phyloP scores from a whole-genome alignment of 1,284 basidiomycete genomes.

The Leccinum proliferum region DNA sequence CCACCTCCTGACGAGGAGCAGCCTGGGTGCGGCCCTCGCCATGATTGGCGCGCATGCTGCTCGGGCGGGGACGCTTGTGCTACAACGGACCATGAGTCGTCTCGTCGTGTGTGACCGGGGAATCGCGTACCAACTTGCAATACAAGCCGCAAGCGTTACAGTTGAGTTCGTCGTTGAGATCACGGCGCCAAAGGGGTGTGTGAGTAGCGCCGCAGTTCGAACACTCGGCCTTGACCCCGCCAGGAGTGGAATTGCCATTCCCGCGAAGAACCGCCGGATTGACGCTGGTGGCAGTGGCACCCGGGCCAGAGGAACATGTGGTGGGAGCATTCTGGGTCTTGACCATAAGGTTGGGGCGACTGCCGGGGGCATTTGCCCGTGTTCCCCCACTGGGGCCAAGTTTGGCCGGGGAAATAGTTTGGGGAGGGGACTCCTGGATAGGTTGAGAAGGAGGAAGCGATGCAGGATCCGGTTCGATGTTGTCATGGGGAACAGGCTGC shows the following conservation, averaged over 20 bases:
- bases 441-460: too few relatives aligned
- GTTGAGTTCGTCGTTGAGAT: constrained; percentile 78
- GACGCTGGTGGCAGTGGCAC: constrained; percentile 55
- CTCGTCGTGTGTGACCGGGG: too few relatives aligned
- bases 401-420: too few relatives aligned
- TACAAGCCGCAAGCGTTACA: constrained; percentile 81
- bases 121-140: constrained; percentile 41
- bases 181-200: constrained; percentile 52
- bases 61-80: constrained; percentile 42
- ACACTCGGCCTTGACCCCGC: constrained; percentile 80
- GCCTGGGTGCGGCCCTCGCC: constrained; percentile 53
- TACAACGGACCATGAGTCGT: too few relatives aligned
- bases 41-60: constrained; percentile 73
- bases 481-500: too few relatives aligned
- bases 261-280: constrained; percentile 34
- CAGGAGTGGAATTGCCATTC: constrained; percentile 43
- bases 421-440: too few relatives aligned
- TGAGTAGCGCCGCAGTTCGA: constrained; percentile 67
- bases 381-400: too few relatives aligned
- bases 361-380: constrained; percentile 7
- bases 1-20: constrained; percentile 39
- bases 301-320: constrained; percentile 47
- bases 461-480: too few relatives aligned
- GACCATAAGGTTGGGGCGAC: constrained; percentile 53
- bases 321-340: constrained; percentile 36